phyloP scores from a whole-genome alignment of 306 rosid species.

The Cucumis sativus region DNA sequence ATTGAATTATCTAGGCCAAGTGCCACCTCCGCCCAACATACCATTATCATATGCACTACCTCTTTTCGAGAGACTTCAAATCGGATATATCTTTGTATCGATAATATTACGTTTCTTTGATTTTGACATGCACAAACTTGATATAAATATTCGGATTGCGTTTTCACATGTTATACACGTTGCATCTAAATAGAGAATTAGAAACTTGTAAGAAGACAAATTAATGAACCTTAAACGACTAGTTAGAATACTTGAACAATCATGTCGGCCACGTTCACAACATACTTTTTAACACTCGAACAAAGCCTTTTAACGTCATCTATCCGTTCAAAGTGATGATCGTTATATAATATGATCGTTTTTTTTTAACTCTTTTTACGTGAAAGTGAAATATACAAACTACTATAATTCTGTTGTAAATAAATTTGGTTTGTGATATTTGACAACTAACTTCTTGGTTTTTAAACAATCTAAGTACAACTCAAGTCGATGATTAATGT shows the following conservation, averaged over 20 bases:
- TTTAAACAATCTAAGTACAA: not conserved
- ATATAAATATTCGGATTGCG: not conserved
- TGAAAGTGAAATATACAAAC: not conserved
- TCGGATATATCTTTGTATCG: not conserved
- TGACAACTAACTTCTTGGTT: not conserved
- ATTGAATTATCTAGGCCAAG: not conserved
- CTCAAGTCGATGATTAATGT: no score
- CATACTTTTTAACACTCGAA: not conserved
- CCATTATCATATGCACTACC: not conserved
- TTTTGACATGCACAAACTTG: not conserved
- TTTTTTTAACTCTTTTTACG: not conserved
- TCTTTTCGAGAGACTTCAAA: not conserved
- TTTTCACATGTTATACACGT: not conserved
- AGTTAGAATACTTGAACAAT: not conserved
- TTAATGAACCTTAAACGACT: not conserved
- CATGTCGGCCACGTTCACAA: not conserved
- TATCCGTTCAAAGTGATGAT: no score
- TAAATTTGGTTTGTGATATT: not conserved
- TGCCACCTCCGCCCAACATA: not conserved
- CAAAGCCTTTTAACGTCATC: not conserved
- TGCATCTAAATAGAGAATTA: not conserved
- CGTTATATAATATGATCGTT: not conserved
- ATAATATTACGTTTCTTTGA: not conserved
- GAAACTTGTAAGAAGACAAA: not conserved
- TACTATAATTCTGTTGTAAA: not conserved